Base-by-base conservation (phyloP, 108 stramenopile species). In the Schizochytrium sp. region DNA sequence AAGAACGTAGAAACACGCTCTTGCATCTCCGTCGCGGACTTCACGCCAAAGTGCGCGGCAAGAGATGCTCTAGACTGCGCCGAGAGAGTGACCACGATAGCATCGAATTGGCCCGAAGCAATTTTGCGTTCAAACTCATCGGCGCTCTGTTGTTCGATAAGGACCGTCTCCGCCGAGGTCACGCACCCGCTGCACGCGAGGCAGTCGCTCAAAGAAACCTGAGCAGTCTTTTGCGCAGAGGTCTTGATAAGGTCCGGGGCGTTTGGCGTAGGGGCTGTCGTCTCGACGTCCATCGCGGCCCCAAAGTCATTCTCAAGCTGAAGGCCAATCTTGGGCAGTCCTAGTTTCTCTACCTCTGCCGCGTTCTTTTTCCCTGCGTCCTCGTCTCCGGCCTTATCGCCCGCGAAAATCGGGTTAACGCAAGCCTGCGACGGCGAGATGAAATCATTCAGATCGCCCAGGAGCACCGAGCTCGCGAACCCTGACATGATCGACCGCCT, bases 121-220 rank as follows among this genome's bases (percentile, higher is more conserved):
- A 19, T 4, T 23, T 23, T 41, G 18, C 53, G n/a, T 41, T 45
- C 41, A 6, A 89, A 51, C 60, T 89, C 88, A 25, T 44, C 72
- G 44, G 28, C 55, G 34, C 83, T 87, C 41, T 99, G 98, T 87
- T 97, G 95, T 59, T 96, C 93, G 93, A 99, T 91, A 57, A 99
- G 91, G 3, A 99, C 98, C 4, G 98, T 95, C 93, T 99, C 99
- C 5, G 99, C 98, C 44, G 98, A 97, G 51, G 99, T 99, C 59
- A 99, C 97, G 90, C 99, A 99, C 72, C 99, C 99, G 41, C 94
- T 94, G 91, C 99, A 99, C 14, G 99, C 98, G 87, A 99, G 95
- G 90, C 99, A 99, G 93, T 99, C 99, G 23, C 96, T 95, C 45
- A 99, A 94, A 23, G 97, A 96, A 5, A 98, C 97, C 23, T 89